A percentile compares a stretch with the other conserved stretches of the same genome.
Evolutionary conservation across 164 flowering plant species (phyloP).

Genomic region (Chimonanthus salicifolius): DNA sequence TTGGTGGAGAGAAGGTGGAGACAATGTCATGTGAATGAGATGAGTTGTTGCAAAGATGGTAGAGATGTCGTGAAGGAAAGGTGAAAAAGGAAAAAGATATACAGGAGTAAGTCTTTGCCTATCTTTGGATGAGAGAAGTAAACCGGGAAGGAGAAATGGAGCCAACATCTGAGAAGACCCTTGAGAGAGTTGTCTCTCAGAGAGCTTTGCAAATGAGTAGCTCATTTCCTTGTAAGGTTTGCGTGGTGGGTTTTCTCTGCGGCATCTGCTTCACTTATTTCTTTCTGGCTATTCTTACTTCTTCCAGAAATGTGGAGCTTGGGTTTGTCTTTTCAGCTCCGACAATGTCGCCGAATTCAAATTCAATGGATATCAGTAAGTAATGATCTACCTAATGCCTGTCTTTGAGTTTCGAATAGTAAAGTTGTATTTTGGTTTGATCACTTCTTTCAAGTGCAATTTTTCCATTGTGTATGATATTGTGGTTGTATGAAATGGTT

Average conservation of each 20-base stretch:
- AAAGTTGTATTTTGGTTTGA: neutral
- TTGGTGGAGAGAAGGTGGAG: neutral
- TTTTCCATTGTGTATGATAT: too few relatives aligned
- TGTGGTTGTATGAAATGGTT: neutral
- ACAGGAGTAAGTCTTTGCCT: neutral
- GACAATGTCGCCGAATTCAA: conserved; percentile 33
- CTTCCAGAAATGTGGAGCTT: conserved; percentile 37
- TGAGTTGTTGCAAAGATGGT: neutral
- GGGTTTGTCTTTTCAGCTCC: conserved; percentile 29
- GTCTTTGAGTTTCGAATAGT: neutral
- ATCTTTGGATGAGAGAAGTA: conserved; percentile 9
- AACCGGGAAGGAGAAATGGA: neutral
- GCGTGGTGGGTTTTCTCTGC: conserved; percentile 78
- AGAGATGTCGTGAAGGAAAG: neutral
- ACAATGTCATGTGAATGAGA: neutral
- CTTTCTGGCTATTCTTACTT: conserved; percentile 58
- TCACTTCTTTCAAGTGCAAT: neutral
- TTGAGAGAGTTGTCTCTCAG: conserved; percentile 80
- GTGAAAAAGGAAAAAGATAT: neutral
- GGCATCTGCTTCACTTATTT: conserved; percentile 77
- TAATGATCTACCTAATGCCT: neutral
- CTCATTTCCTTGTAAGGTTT: conserved; percentile 80
- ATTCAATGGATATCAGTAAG: conserved; percentile 39
- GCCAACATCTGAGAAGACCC: conserved; percentile 30
- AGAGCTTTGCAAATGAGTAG: conserved; percentile 75